Conservation (phyloP, 768 basidiomycete species). For the Suillus lakei region DNA sequence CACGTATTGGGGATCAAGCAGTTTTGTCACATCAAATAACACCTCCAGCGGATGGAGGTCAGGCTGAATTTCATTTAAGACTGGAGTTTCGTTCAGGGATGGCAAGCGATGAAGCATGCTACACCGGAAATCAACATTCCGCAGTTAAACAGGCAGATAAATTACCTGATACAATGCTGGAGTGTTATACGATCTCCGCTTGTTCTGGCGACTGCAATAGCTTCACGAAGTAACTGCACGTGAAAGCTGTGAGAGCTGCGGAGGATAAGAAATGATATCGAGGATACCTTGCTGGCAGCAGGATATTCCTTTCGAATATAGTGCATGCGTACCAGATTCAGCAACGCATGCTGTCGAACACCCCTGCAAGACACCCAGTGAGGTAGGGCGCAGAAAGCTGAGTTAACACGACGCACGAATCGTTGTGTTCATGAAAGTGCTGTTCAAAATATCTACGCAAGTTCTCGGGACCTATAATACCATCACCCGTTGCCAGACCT, state of each 20-base stretch:
- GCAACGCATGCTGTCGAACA: constrained; percentile 77
- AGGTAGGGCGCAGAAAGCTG: neutral
- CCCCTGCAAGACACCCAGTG: constrained; percentile 49
- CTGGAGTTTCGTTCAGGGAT: constrained; percentile 50
- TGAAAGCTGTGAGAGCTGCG: constrained; percentile 9
- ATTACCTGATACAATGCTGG: constrained; percentile 76
- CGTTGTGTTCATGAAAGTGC: constrained; percentile 77
- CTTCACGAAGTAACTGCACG: constrained; percentile 71
- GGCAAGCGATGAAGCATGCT: constrained; percentile 80
- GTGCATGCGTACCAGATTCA: constrained; percentile 80
- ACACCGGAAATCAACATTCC: constrained; percentile 10
- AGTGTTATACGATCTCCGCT: constrained; percentile 72
- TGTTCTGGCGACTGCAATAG: constrained; percentile 76
- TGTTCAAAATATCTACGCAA: constrained; percentile 85
- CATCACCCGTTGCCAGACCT: constrained; percentile 67
- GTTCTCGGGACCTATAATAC: constrained; percentile 69
- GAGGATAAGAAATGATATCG: neutral
- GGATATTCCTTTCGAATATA: constrained; percentile 69
- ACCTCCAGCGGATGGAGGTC: constrained; percentile 78
- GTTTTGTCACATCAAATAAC: constrained; percentile 76
- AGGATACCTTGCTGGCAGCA: constrained; percentile 67
- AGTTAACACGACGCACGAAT: constrained; percentile 63
- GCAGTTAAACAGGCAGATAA: constrained; percentile 6
- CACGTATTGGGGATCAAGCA: constrained; percentile 66
- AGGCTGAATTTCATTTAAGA: constrained; percentile 75